Evolutionary conservation across 805 yeast species (phyloP).

Genomic region (Saccharomycopsis oosterbeekiorum): DNA sequence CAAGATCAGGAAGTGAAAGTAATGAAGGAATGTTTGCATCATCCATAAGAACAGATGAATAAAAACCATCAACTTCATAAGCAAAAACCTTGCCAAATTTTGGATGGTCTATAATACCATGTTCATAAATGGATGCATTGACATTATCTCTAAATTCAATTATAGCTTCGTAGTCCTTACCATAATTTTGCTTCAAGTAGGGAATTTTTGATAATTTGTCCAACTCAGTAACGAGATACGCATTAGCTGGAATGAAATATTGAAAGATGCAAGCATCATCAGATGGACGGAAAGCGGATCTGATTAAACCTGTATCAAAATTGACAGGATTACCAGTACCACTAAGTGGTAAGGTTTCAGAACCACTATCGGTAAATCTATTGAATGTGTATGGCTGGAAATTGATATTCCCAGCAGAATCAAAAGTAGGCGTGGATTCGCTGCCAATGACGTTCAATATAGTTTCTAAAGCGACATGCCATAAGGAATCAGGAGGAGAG

Average conservation of each 20-base stretch:
- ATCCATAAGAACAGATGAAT: slow-evolving; percentile 67
- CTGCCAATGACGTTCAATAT: slow-evolving; percentile 44
- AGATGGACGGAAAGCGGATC: slow-evolving; percentile 46
- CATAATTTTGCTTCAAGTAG: slow-evolving; percentile 13
- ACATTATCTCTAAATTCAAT: slow-evolving; percentile 5
- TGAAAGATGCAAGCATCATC: slow-evolving; percentile 42
- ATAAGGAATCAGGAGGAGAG: slow-evolving; percentile 23
- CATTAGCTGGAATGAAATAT: slow-evolving; percentile 78
- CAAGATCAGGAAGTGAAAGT: slow-evolving; percentile 70
- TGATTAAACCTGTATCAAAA: slow-evolving; percentile 41
- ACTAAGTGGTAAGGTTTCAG: slow-evolving; percentile 69
- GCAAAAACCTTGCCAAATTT: slow-evolving; percentile 71
- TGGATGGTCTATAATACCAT: slow-evolving; percentile 62
- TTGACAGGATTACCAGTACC: slow-evolving; percentile 85
- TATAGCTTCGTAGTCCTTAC: background rate
- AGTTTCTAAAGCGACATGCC: slow-evolving; percentile 51
- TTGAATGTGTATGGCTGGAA: slow-evolving; percentile 57
- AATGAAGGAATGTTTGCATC: slow-evolving; percentile 87
- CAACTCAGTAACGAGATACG: slow-evolving; percentile 61
- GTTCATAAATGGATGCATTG: slow-evolving; percentile 34
- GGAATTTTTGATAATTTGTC: slow-evolving; percentile 26
- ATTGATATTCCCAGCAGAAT: slow-evolving; percentile 31
- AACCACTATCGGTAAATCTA: slow-evolving; percentile 62
- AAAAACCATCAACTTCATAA: slow-evolving; percentile 83
- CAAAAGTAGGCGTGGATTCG: slow-evolving; percentile 55